These are phyloP conservation scores for Malus fusca DNA, from an alignment of 306 rosid species.

Conservation along the genomic window DNA sequence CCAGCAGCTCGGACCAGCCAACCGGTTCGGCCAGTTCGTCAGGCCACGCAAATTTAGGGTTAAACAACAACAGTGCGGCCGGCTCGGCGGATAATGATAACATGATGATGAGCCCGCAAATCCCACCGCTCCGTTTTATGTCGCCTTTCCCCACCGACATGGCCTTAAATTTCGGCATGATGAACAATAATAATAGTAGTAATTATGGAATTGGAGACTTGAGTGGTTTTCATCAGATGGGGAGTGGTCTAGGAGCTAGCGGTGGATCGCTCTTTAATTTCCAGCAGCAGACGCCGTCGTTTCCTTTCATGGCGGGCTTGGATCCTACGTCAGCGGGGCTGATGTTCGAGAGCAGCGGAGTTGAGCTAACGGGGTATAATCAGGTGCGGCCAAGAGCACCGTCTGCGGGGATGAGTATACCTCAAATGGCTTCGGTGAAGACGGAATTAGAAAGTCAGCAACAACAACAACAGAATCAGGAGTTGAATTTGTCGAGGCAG, in stretches of 20 bases:
- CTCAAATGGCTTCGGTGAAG: constrained; percentile 49
- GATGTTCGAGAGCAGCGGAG: constrained; percentile 27
- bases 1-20: constrained; percentile 48
- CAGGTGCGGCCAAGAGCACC: constrained; percentile 30
- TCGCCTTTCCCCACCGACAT: constrained; percentile 42
- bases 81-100: not conserved
- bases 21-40: constrained; percentile 40
- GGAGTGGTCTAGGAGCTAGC: constrained; percentile 21
- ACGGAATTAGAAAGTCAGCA: constrained; percentile 30
- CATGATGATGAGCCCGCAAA: constrained; percentile 4
- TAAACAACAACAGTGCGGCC: not conserved
- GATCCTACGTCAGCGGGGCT: constrained; percentile 36
- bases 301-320: constrained; percentile 48
- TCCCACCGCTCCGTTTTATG: constrained; percentile 46
- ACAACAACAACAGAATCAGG: constrained; percentile 8
- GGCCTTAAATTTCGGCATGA: constrained; percentile 49
- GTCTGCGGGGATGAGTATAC: constrained; percentile 11
- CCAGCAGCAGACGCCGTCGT: constrained; percentile 50
- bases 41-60: constrained; percentile 22
- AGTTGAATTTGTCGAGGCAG: constrained; percentile 55
- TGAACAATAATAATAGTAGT: constrained; percentile 10
- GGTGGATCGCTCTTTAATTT: constrained; percentile 19
- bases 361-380: constrained; percentile 21
- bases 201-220: constrained; percentile 42
- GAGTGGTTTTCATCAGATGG: constrained; percentile 41